Base-by-base conservation (phyloP, 306 rosid genomes). In the Rosa multiflora region DNA sequence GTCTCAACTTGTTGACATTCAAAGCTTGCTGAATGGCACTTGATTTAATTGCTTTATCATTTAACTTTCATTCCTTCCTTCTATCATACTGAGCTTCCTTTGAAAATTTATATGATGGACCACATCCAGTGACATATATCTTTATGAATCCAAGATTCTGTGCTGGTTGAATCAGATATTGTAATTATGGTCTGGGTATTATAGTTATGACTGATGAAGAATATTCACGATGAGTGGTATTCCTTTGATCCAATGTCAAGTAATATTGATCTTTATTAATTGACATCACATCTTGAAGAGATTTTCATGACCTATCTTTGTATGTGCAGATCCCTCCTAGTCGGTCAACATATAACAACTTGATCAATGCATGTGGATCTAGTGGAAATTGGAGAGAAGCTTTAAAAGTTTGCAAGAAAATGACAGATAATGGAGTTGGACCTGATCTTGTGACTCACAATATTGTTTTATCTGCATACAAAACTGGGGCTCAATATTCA, bases 401-500 rank as follows among this genome's bases (percentile, higher is more conserved):
- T 59, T 90, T 94, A 72, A 87, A 85, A 43, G 74, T 91, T 82
- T 92, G 95, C 97, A 92, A 91, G 92, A 89, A 86, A 88, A 94
- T 94, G 99, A 89, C 97, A 20, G 97, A 92, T 80, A 92, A 92
- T 78, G 99, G 99, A 82, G 89, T 94, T 80, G 99, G 99, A 56
- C 99, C 99, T 70, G 99, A 94, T 91, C 97, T 94, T 79, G 95
- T 94, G 78, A 94, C 99, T 77, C 99, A 94, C 88, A 92, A 94
- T 79, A 94, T 91, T 80, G 83, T 94, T 72, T 86, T 94, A 48
- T 91, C 99, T 70, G 94, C 97, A 67, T 92, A 87, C 83, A 94
- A 94, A 87, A 86, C 83, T 72, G 99, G 99, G 79, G 85, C 85
- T 86, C 95, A 94, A 75, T 94, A 89, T 88, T 87, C 89, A n/a